These are phyloP conservation scores for Fraxinus velutina DNA, from an alignment of 305 asterid genomes.

Conservation along the genomic window DNA sequence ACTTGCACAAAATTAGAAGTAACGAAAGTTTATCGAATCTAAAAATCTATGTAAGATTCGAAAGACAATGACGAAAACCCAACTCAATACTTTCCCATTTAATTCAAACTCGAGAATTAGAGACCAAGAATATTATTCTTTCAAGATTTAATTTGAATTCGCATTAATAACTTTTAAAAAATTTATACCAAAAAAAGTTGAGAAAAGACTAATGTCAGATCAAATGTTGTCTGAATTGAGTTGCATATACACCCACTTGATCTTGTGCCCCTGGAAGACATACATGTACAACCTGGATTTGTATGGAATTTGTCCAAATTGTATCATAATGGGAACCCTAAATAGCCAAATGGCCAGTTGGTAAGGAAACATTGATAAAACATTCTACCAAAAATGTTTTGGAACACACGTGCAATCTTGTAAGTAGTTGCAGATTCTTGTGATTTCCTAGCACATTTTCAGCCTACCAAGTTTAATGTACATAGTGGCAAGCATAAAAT, in stretches of 20 bases:
- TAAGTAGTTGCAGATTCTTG: neutral
- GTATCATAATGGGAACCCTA: constrained; percentile 2
- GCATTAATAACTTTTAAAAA: neutral
- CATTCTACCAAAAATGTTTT: neutral
- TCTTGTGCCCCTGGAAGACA: neutral
- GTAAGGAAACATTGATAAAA: constrained; percentile 42
- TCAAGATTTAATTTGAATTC: neutral
- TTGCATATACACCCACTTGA: neutral
- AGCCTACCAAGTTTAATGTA: neutral
- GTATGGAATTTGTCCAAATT: constrained; percentile 15
- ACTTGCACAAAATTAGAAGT: neutral
- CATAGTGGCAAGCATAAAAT: neutral
- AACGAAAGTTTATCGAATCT: neutral
- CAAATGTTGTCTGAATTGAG: neutral
- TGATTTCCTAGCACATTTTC: neutral
- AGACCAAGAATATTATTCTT: neutral
- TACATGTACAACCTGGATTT: constrained; percentile 14
- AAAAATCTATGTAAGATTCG: neutral
- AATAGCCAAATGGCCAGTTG: constrained; percentile 49
- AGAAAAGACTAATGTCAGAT: neutral
- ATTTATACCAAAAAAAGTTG: neutral
- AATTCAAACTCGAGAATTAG: neutral
- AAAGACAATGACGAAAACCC: neutral
- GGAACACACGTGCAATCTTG: constrained; percentile 36
- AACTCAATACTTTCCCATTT: neutral